A percentile compares a stretch with the other conserved stretches of the same genome.
Conservation (phyloP, 192 early-diverging fungal species). For the Backusella circina region DNA sequence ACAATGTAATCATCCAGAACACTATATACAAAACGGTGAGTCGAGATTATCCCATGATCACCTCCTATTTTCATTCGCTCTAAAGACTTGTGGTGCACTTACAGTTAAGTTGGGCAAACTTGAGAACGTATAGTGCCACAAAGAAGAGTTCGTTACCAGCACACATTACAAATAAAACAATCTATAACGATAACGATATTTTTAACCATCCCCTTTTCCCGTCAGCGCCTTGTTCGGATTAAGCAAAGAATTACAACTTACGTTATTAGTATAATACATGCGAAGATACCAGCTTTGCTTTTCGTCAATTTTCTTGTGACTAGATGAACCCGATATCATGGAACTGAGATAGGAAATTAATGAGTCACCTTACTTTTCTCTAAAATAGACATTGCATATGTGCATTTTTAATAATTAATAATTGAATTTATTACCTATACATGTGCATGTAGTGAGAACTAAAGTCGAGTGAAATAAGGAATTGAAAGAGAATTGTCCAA, state of each 20-base stretch:
- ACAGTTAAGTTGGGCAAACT: slow-evolving; percentile 25
- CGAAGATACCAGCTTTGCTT: slow-evolving; percentile 73
- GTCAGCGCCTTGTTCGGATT: background rate
- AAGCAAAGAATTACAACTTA: slow-evolving; percentile 23
- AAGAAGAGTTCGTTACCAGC: slow-evolving; percentile 91
- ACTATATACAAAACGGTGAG: slow-evolving; percentile 1
- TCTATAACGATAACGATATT: slow-evolving; percentile 33
- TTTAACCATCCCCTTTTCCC: background rate
- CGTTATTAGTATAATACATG: slow-evolving; percentile 91
- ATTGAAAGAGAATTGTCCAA: slow-evolving; percentile 81
- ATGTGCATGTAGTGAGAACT: slow-evolving; percentile 99
- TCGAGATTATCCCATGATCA: background rate
- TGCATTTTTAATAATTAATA: background rate
- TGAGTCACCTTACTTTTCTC: background rate
- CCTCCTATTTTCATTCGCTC: too few species aligned
- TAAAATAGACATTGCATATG: background rate
- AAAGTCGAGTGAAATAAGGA: slow-evolving; percentile 90
- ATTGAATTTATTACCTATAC: slow-evolving; percentile 64
- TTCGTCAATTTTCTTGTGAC: slow-evolving; percentile 86
- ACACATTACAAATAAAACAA: slow-evolving; percentile 89
- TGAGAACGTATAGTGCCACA: slow-evolving; percentile 79
- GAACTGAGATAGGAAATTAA: slow-evolving; percentile 47
- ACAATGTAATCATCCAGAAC: slow-evolving; percentile 20
- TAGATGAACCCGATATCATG: slow-evolving; percentile 75
- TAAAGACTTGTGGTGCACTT: background rate